phyloP scores from a whole-genome alignment of 202 grass and related monocot species.

The Carex arenaria region DNA sequence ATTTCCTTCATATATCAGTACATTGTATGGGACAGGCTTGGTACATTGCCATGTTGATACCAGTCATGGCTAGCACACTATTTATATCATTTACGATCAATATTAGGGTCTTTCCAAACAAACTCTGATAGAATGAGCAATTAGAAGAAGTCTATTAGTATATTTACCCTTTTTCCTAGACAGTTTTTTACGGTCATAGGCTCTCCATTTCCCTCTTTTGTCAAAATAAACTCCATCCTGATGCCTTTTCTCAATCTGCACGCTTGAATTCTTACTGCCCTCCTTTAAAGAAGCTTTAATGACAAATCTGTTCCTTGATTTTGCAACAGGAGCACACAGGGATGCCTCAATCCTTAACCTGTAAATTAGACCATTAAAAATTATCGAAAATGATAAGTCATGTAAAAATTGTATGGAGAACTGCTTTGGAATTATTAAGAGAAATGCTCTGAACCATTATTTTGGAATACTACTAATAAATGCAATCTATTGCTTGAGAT shows the following conservation, averaged over 20 bases:
- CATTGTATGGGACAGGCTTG: background rate
- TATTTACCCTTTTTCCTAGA: slow-evolving; percentile 70
- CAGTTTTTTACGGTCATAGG: slow-evolving; percentile 59
- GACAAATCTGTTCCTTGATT: slow-evolving; percentile 30
- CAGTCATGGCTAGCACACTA: background rate
- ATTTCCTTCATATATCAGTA: background rate
- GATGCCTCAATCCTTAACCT: slow-evolving; percentile 55
- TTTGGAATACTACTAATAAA: background rate
- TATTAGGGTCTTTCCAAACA: background rate
- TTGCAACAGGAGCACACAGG: slow-evolving; percentile 17
- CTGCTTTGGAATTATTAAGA: background rate
- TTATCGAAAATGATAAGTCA: background rate
- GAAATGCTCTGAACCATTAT: background rate
- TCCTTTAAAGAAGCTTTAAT: slow-evolving; percentile 28
- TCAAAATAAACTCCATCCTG: slow-evolving; percentile 55
- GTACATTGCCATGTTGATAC: background rate
- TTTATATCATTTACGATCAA: background rate
- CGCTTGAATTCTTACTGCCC: slow-evolving; percentile 15
- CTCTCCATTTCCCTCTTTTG: slow-evolving; percentile 55
- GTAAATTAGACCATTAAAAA: background rate
- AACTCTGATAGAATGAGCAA: background rate
- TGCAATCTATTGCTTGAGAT: background rate
- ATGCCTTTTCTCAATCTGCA: slow-evolving; percentile 28
- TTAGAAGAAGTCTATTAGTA: background rate
- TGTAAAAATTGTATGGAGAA: background rate